These are phyloP conservation scores for Laguncularia racemosa DNA, from an alignment of 345 rosid genomes.

Conservation along the genomic window DNA sequence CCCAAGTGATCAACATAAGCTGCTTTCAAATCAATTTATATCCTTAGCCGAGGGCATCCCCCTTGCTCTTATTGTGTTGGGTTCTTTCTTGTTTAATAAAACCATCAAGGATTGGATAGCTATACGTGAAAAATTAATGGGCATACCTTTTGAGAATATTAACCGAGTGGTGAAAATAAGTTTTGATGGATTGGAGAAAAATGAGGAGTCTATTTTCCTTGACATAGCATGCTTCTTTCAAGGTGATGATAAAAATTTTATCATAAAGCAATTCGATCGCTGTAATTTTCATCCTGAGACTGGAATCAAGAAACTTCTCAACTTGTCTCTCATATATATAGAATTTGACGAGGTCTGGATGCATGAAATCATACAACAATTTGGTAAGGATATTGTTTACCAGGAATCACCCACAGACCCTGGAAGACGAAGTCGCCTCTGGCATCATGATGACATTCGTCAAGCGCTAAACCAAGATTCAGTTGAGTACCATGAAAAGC, in stretches of 20 bases:
- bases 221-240: slow-evolving; percentile 21
- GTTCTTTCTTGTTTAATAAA: slow-evolving; percentile 9
- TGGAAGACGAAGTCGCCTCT: slow-evolving; percentile 12
- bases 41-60: slow-evolving; percentile 12
- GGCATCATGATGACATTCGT: slow-evolving; percentile 13
- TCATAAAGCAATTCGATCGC: slow-evolving; percentile 1
- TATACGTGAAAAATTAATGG: not conserved
- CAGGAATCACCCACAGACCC: slow-evolving; percentile 19
- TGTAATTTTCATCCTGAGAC: slow-evolving; percentile 12
- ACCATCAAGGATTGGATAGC: slow-evolving; percentile 5
- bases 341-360: slow-evolving; percentile 11
- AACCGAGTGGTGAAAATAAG: slow-evolving; percentile 9
- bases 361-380: slow-evolving; percentile 24
- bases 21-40: not conserved
- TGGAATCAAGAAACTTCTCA: slow-evolving; percentile 3
- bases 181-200: slow-evolving; percentile 8
- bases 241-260: slow-evolving; percentile 7
- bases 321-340: slow-evolving; percentile 12
- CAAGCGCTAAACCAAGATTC: slow-evolving; percentile 5
- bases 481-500: slow-evolving; percentile 2
- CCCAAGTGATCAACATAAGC: not conserved
- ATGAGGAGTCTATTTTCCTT: slow-evolving; percentile 7
- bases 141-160: not conserved
- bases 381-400: slow-evolving; percentile 21
- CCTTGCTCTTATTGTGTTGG: slow-evolving; percentile 16